Evolutionary conservation across 2,329 filamentous ascomycete species (phyloP).

Genomic region (Pyrenophora teres): DNA sequence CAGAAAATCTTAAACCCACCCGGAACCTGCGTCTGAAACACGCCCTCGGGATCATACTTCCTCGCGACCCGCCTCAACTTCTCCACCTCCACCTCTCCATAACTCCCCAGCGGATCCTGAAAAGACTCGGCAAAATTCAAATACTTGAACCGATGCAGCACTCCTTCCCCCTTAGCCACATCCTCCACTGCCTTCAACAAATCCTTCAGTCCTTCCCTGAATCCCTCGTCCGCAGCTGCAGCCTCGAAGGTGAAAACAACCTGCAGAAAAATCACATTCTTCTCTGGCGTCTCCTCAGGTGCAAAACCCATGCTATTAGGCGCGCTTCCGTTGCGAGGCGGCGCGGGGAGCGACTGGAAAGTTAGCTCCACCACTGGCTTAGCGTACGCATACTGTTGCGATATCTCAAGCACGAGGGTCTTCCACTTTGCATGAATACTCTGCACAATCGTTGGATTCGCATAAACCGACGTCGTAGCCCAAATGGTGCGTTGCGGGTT

Average conservation of each 20-base stretch:
- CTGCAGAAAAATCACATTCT: constrained; percentile 26
- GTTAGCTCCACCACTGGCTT: constrained; percentile 23
- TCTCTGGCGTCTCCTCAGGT: constrained; percentile 16
- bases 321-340: constrained; percentile 14
- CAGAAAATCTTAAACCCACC: constrained; percentile 31
- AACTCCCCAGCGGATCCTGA: constrained; percentile 38
- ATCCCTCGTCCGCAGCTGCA: constrained; percentile 14
- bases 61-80: constrained; percentile 18
- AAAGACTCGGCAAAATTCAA: constrained; percentile 45
- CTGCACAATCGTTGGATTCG: constrained; percentile 23
- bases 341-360: constrained; percentile 27
- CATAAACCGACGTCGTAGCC: constrained; percentile 31
- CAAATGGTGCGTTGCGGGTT: constrained; percentile 26
- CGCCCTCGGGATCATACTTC: constrained; percentile 29
- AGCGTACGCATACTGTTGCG: constrained; percentile 18
- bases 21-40: constrained; percentile 31
- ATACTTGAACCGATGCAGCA: constrained; percentile 26
- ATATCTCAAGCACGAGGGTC: constrained; percentile 18
- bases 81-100: constrained; percentile 19
- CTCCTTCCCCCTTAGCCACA: constrained; percentile 21
- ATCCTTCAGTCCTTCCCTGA: constrained; percentile 25
- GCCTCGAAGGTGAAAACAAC: constrained; percentile 30
- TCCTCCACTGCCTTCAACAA: constrained; percentile 26
- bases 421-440: constrained; percentile 28
- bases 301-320: constrained; percentile 29